phyloP scores from a whole-genome alignment of 116 monocot species.

The Phalaenopsis hybrid region DNA sequence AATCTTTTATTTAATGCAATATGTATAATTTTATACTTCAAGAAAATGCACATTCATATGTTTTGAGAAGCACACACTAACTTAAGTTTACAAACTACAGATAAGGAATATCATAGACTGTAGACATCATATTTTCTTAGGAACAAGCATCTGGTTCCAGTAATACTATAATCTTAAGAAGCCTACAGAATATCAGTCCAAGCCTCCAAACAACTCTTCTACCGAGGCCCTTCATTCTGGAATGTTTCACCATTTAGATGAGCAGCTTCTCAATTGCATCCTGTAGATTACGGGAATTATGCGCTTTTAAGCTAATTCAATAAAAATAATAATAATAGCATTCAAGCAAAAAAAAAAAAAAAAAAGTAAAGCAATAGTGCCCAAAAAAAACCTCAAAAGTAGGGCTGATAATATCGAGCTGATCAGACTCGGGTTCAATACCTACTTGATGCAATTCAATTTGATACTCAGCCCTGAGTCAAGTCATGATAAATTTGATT shows the following conservation, averaged over 20 bases:
- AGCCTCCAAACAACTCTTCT: constrained; percentile 14
- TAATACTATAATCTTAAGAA: background rate
- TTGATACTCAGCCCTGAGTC: too few relatives aligned
- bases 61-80: background rate
- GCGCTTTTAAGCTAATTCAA: background rate
- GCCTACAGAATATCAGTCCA: constrained; percentile 19
- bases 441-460: too few relatives aligned
- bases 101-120: background rate
- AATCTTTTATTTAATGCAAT: too few relatives aligned
- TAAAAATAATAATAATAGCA: too few relatives aligned
- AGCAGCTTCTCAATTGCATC: constrained; percentile 35
- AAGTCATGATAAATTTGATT: too few relatives aligned
- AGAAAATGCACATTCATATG: background rate
- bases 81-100: constrained; percentile 4
- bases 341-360: too few relatives aligned
- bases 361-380: too few relatives aligned
- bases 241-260: constrained; percentile 11
- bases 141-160: background rate
- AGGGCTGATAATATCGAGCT: too few relatives aligned
- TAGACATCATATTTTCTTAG: background rate
- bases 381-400: too few relatives aligned
- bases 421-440: too few relatives aligned
- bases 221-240: constrained; percentile 22
- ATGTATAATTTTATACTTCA: too few relatives aligned
- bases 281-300: constrained; percentile 6